Evolutionary conservation across 768 basidiomycete species (phyloP), one percentile per base, ranked within the genome.

Genomic region (Pulveroboletus ravenelii): DNA sequence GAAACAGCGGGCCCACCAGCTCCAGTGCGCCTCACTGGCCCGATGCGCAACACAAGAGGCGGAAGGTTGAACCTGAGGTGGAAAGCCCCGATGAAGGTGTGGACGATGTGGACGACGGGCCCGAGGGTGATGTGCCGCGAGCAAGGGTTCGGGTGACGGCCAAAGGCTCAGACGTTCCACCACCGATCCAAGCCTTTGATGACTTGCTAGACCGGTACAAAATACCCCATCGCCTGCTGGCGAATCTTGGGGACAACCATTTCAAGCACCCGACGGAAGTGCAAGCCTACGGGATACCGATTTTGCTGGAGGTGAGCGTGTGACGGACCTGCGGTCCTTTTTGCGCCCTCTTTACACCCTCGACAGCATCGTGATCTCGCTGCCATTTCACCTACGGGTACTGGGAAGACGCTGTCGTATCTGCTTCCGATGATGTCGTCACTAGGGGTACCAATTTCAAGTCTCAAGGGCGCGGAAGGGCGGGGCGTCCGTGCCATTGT

Each of bases 361-460:
- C 36, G 20, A 27, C 51, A 90, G 90, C 75, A 74, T 53, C 83
- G 89, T 50, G 95, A 99, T 68, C 75, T 96, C 20, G 85, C 89
- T 47, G 95, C 94, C 27, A 88, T 98, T 17, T 96, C 96, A 1
- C 96, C 96, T 0, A 99, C 96, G 6, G 96, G 96, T 44, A 94
- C 91, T 10, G 96, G 96, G 52, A 99, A 99, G 74, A 99, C 96
- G 1, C 75, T 97, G 6, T 81, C 93, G 0, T 99, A 97, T 68
- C 75, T 96, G 13, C 70, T 96, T 14, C 94, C 96, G 0, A 75
- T 92, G 20, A 78, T 98, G 51, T 72, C 81, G 10, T 67, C 73
- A 15, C 70, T 92, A 6, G 70, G 70, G 13, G 66, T 74, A 4
- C 89, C 89, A 6, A 64, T 75, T 9, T 71, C 81, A 29, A 77